Evolutionary conservation across 2,329 filamentous ascomycete genomes (phyloP), one percentile per base, ranked within the genome.

Genomic region (Periconia sp.): DNA sequence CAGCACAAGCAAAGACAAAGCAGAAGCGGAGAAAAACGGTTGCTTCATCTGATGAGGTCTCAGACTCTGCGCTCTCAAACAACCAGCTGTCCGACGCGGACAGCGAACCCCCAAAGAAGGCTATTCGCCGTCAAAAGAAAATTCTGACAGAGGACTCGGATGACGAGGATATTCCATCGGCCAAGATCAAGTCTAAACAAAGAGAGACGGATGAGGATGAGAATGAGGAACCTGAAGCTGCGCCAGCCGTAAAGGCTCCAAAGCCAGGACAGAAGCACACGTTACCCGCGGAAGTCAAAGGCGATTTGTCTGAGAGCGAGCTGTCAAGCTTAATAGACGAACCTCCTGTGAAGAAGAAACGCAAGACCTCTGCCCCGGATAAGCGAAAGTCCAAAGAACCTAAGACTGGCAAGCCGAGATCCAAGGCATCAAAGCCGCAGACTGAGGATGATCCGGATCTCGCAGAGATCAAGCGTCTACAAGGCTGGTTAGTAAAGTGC

Each of bases 401-500:
- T 31, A 12, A 51, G 45, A 40, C 47, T 31, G 36, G 49, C 15
- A 55, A 57, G 47, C 15, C 69, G 13, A 77, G 78, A 45, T 59
- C 62, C 16, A 72, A 63, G 30, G 39, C 73, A n/a, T 61, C 76
- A 7, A 68, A 72, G 23, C 63, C 69, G 21, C 71, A 78, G 24
- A 37, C 51, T 5, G 50, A 63, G 7, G 55, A 73, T 2, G 76
- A 84, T 13, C 82, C 86, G 0, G 81, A 91, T 47, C 83, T 89
- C 46, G 84, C 82, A 3, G 88, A 95, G 66, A 87, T 96, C 65
- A 97, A 96, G 70, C 87, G 85, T 35, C 77, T 97, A 3, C 92
- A 97, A 72, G 82, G 84, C 7, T 90, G 92, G 70, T 80, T 99
- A 5, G 73, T 86, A 32, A 96, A 96, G 70, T 99, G 92, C 61